Conservation (phyloP, 78 protist genomes). For the Dictyostelium discoideum region DNA sequence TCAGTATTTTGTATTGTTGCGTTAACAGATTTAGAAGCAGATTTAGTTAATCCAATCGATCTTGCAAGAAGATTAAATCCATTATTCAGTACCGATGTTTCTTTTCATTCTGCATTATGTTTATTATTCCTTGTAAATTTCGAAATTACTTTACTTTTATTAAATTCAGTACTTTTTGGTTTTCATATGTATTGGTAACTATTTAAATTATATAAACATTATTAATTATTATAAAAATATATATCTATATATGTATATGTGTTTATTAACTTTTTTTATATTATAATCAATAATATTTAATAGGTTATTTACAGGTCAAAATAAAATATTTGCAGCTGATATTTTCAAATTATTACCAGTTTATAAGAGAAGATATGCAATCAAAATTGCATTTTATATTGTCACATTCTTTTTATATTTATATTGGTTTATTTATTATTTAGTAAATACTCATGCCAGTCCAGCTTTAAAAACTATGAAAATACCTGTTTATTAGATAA, state of each 20-base stretch:
- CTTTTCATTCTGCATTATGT: constrained; percentile 9
- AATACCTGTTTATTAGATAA: background rate
- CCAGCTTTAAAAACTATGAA: background rate
- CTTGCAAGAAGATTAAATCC: constrained; percentile 70
- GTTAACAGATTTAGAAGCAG: constrained; percentile 63
- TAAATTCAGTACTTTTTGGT: constrained; percentile 7
- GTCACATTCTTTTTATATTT: constrained; percentile 68
- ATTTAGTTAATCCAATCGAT: constrained; percentile 66
- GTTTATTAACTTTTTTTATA: no score
- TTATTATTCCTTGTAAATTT: constrained; percentile 10
- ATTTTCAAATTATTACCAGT: constrained; percentile 38
- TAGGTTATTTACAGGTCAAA: background rate
- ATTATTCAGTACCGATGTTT: constrained; percentile 22
- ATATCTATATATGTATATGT: no score
- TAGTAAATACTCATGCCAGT: background rate
- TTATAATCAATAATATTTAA: no score
- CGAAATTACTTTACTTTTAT: background rate
- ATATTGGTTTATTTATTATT: constrained; percentile 39
- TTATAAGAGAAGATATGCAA: constrained; percentile 43
- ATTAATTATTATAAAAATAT: background rate
- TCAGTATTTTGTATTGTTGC: constrained; percentile 69
- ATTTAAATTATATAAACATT: background rate
- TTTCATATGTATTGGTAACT: constrained; percentile 36
- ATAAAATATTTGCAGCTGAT: constrained; percentile 29
- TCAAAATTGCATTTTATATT: constrained; percentile 37